Evolutionary conservation across 148 eudicot species (phyloP).

Genomic region (Rhododendron simsii): DNA sequence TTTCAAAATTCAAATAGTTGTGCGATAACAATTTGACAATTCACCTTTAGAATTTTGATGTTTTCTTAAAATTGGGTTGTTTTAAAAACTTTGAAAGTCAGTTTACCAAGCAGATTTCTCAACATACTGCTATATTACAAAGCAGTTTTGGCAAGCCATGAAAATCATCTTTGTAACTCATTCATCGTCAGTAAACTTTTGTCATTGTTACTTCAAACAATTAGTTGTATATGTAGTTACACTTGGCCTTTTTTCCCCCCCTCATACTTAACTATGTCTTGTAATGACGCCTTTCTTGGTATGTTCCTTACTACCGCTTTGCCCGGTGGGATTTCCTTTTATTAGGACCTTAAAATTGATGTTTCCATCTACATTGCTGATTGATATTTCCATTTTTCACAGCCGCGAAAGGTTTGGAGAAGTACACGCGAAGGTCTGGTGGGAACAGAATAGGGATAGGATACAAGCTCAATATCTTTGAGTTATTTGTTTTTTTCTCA

Average conservation of each 20-base stretch:
- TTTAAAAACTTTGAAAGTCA: not conserved
- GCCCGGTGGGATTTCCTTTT: not conserved
- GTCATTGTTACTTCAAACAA: not conserved
- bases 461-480: conserved; percentile 18
- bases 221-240: not conserved
- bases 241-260: not conserved
- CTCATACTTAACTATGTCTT: not conserved
- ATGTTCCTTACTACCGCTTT: not conserved
- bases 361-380: not conserved
- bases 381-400: not conserved
- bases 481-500: not conserved
- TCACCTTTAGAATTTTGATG: not conserved
- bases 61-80: not conserved
- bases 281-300: not conserved
- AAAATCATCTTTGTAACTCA: not conserved
- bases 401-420: conserved; percentile 21
- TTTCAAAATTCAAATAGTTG: not conserved
- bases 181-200: not conserved
- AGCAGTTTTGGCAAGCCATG: not conserved
- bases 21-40: not conserved
- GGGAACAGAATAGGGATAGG: conserved; percentile 22
- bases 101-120: not conserved
- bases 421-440: conserved; percentile 15
- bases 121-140: not conserved
- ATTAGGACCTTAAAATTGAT: not conserved